Percentiles rank a stretch among this genome's conserved stretches.
These are phyloP conservation scores for Chaetomium sp. DNA, from an alignment of 2,329 filamentous ascomycete species.

Conservation along the genomic window DNA sequence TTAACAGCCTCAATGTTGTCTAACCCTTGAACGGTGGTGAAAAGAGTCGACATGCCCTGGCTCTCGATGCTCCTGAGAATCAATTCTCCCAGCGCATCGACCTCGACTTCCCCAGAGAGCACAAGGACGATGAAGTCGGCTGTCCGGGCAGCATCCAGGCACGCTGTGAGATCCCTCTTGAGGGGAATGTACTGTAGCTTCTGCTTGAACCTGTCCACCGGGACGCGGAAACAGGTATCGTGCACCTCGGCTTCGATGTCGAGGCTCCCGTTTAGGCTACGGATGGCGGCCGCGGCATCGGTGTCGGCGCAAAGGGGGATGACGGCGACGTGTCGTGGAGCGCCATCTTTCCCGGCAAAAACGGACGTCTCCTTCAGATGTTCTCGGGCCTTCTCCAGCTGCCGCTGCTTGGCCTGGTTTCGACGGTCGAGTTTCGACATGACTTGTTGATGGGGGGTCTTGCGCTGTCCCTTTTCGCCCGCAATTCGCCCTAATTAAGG, in stretches of 20 bases:
- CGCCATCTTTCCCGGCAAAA: slow-evolving; percentile 80
- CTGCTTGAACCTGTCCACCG: slow-evolving; percentile 89
- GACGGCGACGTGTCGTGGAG: slow-evolving; percentile 80
- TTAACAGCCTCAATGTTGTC: slow-evolving; percentile 75
- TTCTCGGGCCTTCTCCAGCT: slow-evolving; percentile 75
- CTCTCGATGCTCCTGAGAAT: slow-evolving; percentile 83
- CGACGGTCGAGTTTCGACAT: slow-evolving; percentile 95
- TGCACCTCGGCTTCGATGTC: slow-evolving; percentile 65
- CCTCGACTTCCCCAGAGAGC: slow-evolving; percentile 74
- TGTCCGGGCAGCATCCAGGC: slow-evolving; percentile 76
- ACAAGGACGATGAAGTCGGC: slow-evolving; percentile 90
- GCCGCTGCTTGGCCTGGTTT: slow-evolving; percentile 90
- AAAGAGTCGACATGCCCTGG: slow-evolving; percentile 89
- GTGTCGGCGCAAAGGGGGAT: slow-evolving; percentile 74
- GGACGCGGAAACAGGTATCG: slow-evolving; percentile 52
- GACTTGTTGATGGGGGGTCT: slow-evolving; percentile 89
- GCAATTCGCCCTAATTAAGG: slow-evolving; percentile 63
- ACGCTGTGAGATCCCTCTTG: slow-evolving; percentile 65
- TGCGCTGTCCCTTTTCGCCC: slow-evolving; percentile 66
- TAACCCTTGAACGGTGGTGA: slow-evolving; percentile 75
- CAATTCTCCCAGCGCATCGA: slow-evolving; percentile 77
- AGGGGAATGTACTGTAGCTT: slow-evolving; percentile 79
- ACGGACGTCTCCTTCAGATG: slow-evolving; percentile 72
- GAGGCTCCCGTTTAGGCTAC: slow-evolving; percentile 67
- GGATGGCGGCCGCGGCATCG: slow-evolving; percentile 60